A percentile compares a stretch with the other conserved stretches of the same genome.
Conservation (phyloP, 2,329 filamentous ascomycete species). For the Penicillium sp. region DNA sequence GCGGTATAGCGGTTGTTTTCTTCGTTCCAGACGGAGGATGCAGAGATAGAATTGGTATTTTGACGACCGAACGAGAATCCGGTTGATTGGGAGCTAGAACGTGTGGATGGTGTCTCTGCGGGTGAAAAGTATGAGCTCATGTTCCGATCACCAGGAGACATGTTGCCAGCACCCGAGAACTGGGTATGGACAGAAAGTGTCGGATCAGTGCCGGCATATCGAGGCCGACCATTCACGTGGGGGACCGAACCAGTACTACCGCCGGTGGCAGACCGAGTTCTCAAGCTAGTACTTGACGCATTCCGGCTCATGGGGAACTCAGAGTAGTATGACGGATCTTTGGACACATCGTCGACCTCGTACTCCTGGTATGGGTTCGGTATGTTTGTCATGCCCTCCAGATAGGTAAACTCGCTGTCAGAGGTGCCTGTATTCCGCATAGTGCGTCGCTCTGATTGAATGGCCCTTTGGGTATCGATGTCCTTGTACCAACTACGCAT, state of each 20-base stretch:
- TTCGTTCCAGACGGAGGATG: conserved; percentile 61
- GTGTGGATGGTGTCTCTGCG: conserved; percentile 64
- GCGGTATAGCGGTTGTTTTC: conserved; percentile 81
- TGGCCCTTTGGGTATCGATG: conserved; percentile 71
- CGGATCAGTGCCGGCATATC: conserved; percentile 65
- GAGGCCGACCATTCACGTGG: conserved; percentile 54
- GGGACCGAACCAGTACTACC: conserved; percentile 50
- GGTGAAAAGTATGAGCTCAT: conserved; percentile 96
- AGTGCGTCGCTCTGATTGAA: conserved; percentile 55
- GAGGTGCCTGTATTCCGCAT: conserved; percentile 57
- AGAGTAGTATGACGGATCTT: conserved; percentile 41
- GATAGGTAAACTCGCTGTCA: conserved; percentile 76
- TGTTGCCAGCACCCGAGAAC: conserved; percentile 46
- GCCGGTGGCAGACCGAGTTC: conserved; percentile 73
- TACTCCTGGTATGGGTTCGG: conserved; percentile 79
- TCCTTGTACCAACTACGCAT: conserved; percentile 90
- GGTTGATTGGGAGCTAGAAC: conserved; percentile 50
- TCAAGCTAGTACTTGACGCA: conserved; percentile 71
- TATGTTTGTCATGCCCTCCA: conserved; percentile 66
- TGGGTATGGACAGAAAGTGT: conserved; percentile 70
- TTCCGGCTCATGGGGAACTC: conserved; percentile 63
- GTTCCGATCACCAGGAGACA: conserved; percentile 63
- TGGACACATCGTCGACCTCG: conserved; percentile 51
- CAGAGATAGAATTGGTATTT: conserved; percentile 61
- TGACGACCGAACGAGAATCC: conserved; percentile 81